Conservation (phyloP, 176 grass and related monocot genomes). For the Microstegium vimineum region DNA sequence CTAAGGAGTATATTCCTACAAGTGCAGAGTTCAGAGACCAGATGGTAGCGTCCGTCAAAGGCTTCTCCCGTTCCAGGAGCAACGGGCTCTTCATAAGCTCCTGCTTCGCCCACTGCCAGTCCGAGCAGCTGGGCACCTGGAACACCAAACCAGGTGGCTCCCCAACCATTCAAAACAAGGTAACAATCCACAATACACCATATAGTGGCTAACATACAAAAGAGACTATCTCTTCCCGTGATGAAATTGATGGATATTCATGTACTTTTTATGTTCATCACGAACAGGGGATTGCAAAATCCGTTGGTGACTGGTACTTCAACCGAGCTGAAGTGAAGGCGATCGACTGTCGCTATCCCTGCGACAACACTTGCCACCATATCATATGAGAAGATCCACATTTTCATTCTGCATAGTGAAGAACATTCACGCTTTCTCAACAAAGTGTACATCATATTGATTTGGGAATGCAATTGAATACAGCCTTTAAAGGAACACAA, state of each 20-base stretch:
- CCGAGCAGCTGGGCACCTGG: conserved; percentile 57
- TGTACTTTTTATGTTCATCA: not conserved
- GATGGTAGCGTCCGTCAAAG: conserved; percentile 48
- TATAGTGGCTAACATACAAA: not conserved
- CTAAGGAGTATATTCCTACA: not conserved
- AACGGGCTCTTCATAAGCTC: conserved; percentile 90
- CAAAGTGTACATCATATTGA: not conserved
- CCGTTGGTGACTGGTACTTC: conserved; percentile 83
- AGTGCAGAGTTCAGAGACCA: conserved; percentile 63
- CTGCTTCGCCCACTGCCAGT: conserved; percentile 86
- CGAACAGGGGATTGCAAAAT: conserved; percentile 57
- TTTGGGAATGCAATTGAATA: not conserved
- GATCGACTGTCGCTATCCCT: conserved; percentile 73
- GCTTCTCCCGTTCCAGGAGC: conserved; percentile 28
- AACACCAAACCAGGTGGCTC: conserved; percentile 32
- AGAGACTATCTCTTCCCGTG: not conserved
- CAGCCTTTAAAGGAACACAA: not conserved
- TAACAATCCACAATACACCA: not conserved
- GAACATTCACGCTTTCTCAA: not conserved
- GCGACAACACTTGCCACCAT: conserved; percentile 68
- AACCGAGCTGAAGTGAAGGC: conserved; percentile 52
- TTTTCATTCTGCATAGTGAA: not conserved
- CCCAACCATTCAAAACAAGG: conserved; percentile 63
- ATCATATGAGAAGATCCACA: conserved; percentile 21
- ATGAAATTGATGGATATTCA: not conserved